Percentiles rank a stretch among this genome's conserved stretches.
Evolutionary conservation across 192 early-diverging fungal genomes (phyloP).

Genomic region (Linnemannia zychae): DNA sequence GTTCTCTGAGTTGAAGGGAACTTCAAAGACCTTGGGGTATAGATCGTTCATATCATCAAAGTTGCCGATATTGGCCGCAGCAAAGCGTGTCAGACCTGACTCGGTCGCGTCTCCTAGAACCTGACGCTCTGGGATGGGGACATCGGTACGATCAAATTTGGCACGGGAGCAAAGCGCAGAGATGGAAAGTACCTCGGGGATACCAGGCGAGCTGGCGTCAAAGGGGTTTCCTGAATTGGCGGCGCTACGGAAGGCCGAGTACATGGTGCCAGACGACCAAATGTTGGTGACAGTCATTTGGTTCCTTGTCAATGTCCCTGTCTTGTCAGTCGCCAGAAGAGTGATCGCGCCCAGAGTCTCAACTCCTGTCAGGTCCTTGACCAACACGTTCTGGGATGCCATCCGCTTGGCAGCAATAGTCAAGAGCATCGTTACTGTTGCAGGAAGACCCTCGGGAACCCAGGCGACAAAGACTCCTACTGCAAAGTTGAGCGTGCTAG

Average conservation of each 20-base stretch:
- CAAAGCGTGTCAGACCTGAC: conserved; percentile 88
- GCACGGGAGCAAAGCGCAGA: conserved; percentile 87
- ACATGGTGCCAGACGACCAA: conserved; percentile 83
- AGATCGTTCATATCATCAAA: conserved; percentile 77
- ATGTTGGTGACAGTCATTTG: conserved; percentile 96
- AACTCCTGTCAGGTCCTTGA: conserved; percentile 96
- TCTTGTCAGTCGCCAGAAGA: conserved; percentile 96
- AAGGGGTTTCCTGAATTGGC: conserved; percentile 59
- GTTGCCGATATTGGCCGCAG: conserved; percentile 74
- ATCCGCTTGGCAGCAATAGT: conserved; percentile 98
- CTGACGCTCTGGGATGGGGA: conserved; percentile 83
- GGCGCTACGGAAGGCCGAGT: conserved; percentile 61
- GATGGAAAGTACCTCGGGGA: conserved; percentile 83
- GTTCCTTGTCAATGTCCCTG: conserved; percentile 95
- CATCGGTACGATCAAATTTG: conserved; percentile 90
- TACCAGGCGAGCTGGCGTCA: conserved; percentile 65
- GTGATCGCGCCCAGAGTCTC: conserved; percentile 98
- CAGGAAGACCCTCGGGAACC: conserved; percentile 95
- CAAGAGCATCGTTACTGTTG: conserved; percentile 93
- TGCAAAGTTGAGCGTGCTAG: conserved; percentile 87
- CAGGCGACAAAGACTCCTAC: conserved; percentile 91
- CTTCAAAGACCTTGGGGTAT: conserved; percentile 94
- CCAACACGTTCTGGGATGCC: conserved; percentile 88
- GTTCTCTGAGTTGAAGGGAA: conserved; percentile 95
- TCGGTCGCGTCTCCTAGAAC: conserved; percentile 97